Evolutionary conservation across 2,329 filamentous ascomycete genomes (phyloP).

Genomic region (Penicillium rolfsii): DNA sequence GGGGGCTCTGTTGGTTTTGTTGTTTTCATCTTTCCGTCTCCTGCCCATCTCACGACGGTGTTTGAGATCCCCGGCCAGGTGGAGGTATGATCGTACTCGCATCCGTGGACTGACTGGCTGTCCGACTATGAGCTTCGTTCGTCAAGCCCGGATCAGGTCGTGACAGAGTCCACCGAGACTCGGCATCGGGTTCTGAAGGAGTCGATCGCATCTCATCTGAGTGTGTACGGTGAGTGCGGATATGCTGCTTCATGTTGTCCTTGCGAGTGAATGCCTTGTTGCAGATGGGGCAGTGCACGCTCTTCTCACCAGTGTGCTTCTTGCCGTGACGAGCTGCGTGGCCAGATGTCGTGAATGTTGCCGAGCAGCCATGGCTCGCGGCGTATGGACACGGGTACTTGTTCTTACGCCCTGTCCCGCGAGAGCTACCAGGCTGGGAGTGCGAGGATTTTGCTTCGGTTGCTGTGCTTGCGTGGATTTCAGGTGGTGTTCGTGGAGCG

Average conservation of each 20-base stretch:
- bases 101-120: slow-evolving; percentile 23
- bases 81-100: slow-evolving; percentile 11
- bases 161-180: slow-evolving; percentile 21
- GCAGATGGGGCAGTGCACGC: slow-evolving; percentile 68
- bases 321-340: slow-evolving; percentile 70
- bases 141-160: slow-evolving; percentile 20
- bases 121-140: slow-evolving; percentile 21
- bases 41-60: slow-evolving; percentile 9
- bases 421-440: slow-evolving; percentile 22
- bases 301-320: slow-evolving; percentile 70
- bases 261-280: slow-evolving; percentile 70
- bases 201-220: slow-evolving; percentile 38
- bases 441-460: slow-evolving; percentile 35
- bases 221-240: slow-evolving; percentile 58
- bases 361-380: slow-evolving; percentile 60
- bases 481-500: slow-evolving; percentile 27
- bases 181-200: slow-evolving; percentile 23
- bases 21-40: not conserved
- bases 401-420: slow-evolving; percentile 56
- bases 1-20: not conserved
- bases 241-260: slow-evolving; percentile 72
- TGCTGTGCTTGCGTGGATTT: slow-evolving; percentile 30
- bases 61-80: slow-evolving; percentile 9
- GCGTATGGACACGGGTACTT: slow-evolving; percentile 68
- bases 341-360: slow-evolving; percentile 69